Evolutionary conservation across 2,329 filamentous ascomycete genomes (phyloP), one percentile per base, ranked within the genome.

Genomic region (Mycosphaerelloides madeirae): DNA sequence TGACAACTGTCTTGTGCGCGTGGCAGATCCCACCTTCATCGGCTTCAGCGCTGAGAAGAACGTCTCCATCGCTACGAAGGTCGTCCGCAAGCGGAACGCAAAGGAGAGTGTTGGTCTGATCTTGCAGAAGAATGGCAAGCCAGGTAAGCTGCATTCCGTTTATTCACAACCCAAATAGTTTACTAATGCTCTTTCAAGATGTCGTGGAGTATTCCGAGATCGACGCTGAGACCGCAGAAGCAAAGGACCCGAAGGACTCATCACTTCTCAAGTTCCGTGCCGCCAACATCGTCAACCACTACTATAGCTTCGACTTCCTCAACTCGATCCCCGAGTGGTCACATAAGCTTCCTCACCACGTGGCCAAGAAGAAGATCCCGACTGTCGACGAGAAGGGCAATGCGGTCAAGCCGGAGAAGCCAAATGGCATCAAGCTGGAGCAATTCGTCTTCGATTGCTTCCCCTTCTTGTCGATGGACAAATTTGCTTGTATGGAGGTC

Each of bases 391-490:
- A 84, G 64, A 84, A 78, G 25, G 90, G 89, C 52, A 83, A 87
- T 66, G 80, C 80, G 0, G 75, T 95, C 68, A 95, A 95, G 78
- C 89, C 91, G 3, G 83, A 89, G 67, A 93, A 89, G 73, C 88
- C 93, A 54, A 98, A 98, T 64, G 93, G 93, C 56, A 90, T 98
- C 78, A 98, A 98, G 77, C 80, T 98, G 31, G 93, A 98, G 77
- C 93, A 97, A 70, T 98, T 97, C 61, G 90, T 98, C 49, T 98
- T 98, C 65, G 93, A 98, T 65, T 93, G 95, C 63, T 98, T 98
- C 77, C 90, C 91, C 49, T 79, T 91, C 75, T 75, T 95, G 41
- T 73, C 83, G 14, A 80, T 98, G 53, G 78, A 83, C 55, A 89
- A 94, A 71, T 98, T 98, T 63, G 93, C 90, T 18, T 95, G 84